phyloP scores from a whole-genome alignment of 257 asterid genomes.

The Solanum bulbocastanum region DNA sequence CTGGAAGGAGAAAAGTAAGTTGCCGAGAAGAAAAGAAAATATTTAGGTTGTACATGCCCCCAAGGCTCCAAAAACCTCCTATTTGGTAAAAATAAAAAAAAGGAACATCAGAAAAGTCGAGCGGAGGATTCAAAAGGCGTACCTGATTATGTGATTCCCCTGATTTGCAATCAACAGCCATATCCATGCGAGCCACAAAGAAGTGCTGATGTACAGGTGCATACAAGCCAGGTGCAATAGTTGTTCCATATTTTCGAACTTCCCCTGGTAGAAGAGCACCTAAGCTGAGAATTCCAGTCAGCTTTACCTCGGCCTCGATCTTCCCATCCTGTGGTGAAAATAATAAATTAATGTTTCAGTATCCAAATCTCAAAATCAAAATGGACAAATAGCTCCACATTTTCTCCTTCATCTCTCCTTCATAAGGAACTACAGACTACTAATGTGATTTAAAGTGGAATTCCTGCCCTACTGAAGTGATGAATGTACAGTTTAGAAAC shows the following conservation, averaged over 20 bases:
- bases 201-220: slow-evolving; percentile 29
- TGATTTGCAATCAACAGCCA: slow-evolving; percentile 28
- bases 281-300: slow-evolving; percentile 25
- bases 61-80: not conserved
- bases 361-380: not conserved
- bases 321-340: slow-evolving; percentile 18
- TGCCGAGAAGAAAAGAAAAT: not conserved
- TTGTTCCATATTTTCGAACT: slow-evolving; percentile 25
- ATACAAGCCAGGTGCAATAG: slow-evolving; percentile 25
- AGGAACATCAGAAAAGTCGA: not conserved
- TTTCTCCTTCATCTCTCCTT: not conserved
- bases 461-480: not conserved
- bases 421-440: not conserved
- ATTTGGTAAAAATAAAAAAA: not conserved
- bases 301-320: slow-evolving; percentile 23
- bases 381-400: not conserved
- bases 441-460: not conserved
- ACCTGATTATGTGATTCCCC: slow-evolving; percentile 27
- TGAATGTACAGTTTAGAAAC: not conserved
- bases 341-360: not conserved
- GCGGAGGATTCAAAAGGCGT: not conserved
- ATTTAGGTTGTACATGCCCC: not conserved
- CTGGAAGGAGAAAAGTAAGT: not conserved
- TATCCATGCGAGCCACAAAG: slow-evolving; percentile 28
- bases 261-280: slow-evolving; percentile 37